Percentiles rank a stretch among this genome's conserved stretches.
phyloP scores from a whole-genome alignment of 371 early-diverging fungal genomes.

The Mucor mucedo region DNA sequence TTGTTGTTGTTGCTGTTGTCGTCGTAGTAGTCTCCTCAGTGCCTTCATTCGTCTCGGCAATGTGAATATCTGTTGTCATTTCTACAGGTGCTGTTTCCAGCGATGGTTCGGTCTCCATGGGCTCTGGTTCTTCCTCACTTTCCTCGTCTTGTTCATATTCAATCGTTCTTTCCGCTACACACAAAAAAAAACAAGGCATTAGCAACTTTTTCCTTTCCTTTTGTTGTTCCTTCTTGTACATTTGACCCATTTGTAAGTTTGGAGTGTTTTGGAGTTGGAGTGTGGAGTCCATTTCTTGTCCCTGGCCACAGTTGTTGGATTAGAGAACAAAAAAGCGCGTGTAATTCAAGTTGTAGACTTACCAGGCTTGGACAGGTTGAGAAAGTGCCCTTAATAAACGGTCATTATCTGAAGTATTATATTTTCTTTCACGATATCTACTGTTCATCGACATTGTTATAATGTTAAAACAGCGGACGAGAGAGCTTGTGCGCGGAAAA shows the following conservation, averaged over 20 bases:
- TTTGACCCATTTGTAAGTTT: slow-evolving; percentile 64
- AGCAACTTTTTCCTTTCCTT: background rate
- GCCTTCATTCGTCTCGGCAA: background rate
- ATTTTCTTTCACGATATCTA: slow-evolving; percentile 52
- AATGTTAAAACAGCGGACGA: too few relatives aligned
- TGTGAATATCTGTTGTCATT: background rate
- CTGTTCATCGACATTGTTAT: slow-evolving; percentile 23
- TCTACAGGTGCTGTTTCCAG: background rate
- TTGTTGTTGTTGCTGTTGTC: background rate
- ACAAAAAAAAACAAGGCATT: slow-evolving; percentile 1
- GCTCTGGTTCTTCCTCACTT: slow-evolving; percentile 25
- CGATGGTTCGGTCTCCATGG: slow-evolving; percentile 21
- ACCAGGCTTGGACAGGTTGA: slow-evolving; percentile 59
- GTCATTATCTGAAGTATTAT: slow-evolving; percentile 51
- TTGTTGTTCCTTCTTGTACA: slow-evolving; percentile 37
- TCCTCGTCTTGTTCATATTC: slow-evolving; percentile 54
- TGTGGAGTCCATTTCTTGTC: slow-evolving; percentile 65
- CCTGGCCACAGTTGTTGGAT: slow-evolving; percentile 29
- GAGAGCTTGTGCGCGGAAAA: too few relatives aligned
- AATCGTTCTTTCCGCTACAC: slow-evolving; percentile 50
- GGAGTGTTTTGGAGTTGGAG: slow-evolving; percentile 52
- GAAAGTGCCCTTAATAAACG: slow-evolving; percentile 51
- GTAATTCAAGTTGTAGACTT: background rate
- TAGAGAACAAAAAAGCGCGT: too few relatives aligned
- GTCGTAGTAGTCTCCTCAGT: background rate